These are phyloP conservation scores for Pugionium cornutum DNA, from an alignment of 345 rosid species.

Conservation along the genomic window DNA sequence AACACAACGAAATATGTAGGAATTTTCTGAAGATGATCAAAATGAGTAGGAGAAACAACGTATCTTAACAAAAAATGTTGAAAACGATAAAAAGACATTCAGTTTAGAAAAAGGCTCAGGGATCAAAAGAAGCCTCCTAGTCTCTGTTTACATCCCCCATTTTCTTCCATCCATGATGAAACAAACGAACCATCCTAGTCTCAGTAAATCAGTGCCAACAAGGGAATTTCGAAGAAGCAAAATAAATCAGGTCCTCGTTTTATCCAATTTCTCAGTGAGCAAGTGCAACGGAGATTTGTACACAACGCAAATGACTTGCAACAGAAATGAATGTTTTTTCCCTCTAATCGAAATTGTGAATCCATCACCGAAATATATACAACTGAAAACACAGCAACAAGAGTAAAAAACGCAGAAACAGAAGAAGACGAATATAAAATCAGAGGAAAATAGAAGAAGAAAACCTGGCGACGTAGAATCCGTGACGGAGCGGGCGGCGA, in stretches of 20 bases:
- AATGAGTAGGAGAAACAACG: no score
- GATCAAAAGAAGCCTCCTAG: no score
- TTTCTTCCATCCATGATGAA: no score
- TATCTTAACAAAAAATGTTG: no score
- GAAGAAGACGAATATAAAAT: not conserved
- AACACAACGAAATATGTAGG: not conserved
- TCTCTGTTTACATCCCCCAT: no score
- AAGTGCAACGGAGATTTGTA: not conserved
- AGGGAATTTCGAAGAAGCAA: no score
- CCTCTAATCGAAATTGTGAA: not conserved
- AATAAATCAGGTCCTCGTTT: no score
- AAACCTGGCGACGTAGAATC: slow-evolving; percentile 39
- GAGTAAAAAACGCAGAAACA: not conserved
- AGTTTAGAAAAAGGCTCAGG: no score
- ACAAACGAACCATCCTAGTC: no score
- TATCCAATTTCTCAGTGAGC: not conserved
- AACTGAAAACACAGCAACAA: slow-evolving; percentile 6
- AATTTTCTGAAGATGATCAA: not conserved
- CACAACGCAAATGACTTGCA: slow-evolving; percentile 1
- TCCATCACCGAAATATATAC: not conserved
- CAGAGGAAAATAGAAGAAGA: not conserved
- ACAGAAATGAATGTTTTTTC: not conserved
- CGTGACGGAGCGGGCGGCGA: slow-evolving; percentile 31
- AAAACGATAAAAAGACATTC: no score
- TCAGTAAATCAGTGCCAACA: no score